Evolutionary conservation across 1,284 basidiomycete genomes (phyloP), one percentile per base, ranked within the genome.

Genomic region (Naganishia liquefaciens): DNA sequence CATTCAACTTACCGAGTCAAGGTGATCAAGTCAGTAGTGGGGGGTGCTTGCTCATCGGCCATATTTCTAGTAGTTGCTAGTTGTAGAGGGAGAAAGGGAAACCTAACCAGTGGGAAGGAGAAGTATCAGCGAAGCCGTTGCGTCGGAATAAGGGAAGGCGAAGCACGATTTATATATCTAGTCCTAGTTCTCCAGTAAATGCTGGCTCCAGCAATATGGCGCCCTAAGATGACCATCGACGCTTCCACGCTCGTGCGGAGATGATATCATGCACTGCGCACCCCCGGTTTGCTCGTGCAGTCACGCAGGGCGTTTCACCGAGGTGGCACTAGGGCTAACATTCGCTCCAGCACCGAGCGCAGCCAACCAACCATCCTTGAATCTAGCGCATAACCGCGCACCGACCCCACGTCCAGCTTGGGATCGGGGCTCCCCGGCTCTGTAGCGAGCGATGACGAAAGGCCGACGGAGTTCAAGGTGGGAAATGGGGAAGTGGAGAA

Each of bases 1-100:
- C 33, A 49, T 27, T 44, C 44, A 15, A 69, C 83, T 61, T 74
- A 90, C 90, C 91, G 85, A 67, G 92, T 95, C 75, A 95, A 85
- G 63, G 92, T 95, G 81, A 94, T 90, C 75, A 95, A 82, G 76
- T 95, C 91, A 62, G 89, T 90, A 80, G 82, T 87, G 69, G 90
- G 90, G 71, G 90, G 87, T 75, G 90, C 87, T 47, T 77, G 75
- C 42, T 68, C 58, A 49, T 68, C 68, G 64, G 62, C 28, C 62
- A 67, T 67, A 53, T 6, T 37, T 44, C 30, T 47, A 33, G 37
- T 2, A 7, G 3, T 23, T 47, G 23, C 39, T 21, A 17, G 25
- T 19, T 25, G 30, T 39, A n/a, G 13, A 23, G 21, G 37, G 40
- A 5, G 51, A 39, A 37, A 37, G 3, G 51, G 7, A 25, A 27